Conservation (phyloP, 805 yeast species). For the Priceomyces haplophilus region DNA sequence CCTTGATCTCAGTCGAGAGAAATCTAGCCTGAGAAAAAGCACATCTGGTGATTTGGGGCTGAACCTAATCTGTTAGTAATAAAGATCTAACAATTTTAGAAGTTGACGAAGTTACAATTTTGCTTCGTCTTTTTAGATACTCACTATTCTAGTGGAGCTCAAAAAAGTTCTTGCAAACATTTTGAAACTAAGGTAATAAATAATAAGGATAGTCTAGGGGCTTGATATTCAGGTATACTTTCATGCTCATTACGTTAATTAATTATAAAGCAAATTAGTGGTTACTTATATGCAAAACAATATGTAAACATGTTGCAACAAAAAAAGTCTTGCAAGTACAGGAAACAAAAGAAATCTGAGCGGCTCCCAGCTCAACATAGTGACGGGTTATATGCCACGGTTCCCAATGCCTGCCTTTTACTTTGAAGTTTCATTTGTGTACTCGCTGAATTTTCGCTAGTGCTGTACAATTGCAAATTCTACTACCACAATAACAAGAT, state of each 20-base stretch:
- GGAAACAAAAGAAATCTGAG: too few relatives aligned
- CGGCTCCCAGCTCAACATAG: too few relatives aligned
- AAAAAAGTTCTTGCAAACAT: slow-evolving; percentile 18
- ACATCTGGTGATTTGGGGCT: slow-evolving; percentile 2
- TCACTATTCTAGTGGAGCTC: slow-evolving; percentile 13
- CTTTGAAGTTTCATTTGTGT: too few relatives aligned
- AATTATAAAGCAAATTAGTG: slow-evolving; percentile 2
- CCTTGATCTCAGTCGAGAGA: slow-evolving; percentile 72
- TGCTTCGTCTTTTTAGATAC: slow-evolving; percentile 5
- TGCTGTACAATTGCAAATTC: neutral
- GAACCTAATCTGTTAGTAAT: slow-evolving; percentile 2
- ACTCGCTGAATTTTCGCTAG: neutral
- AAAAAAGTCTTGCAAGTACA: too few relatives aligned
- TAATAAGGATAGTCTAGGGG: too few relatives aligned
- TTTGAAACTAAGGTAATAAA: too few relatives aligned
- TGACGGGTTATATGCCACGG: too few relatives aligned
- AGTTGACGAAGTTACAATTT: neutral
- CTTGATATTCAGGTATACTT: too few relatives aligned
- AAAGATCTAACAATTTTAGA: neutral
- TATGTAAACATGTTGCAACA: too few relatives aligned
- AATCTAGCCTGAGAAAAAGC: slow-evolving; percentile 32
- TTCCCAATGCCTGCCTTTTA: too few relatives aligned
- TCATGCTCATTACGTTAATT: neutral
- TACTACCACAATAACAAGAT: slow-evolving; percentile 2
- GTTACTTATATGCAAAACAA: slow-evolving; percentile 2